Evolutionary conservation across 768 basidiomycete genomes (phyloP).

Genomic region (Candolleomyces aberdarensis): DNA sequence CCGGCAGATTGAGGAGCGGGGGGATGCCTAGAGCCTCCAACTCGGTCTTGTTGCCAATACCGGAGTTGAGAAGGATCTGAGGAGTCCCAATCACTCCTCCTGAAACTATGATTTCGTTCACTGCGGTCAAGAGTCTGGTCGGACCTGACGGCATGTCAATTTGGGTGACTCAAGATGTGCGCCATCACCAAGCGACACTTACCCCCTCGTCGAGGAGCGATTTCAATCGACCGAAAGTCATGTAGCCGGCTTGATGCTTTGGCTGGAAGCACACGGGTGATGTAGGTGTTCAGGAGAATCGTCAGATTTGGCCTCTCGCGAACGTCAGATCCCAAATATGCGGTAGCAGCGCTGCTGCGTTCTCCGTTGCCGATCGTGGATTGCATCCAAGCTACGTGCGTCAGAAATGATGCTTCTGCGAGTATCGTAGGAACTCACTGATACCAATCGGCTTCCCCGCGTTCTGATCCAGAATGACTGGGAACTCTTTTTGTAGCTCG

Average conservation of each 20-base stretch:
- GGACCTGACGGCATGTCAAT: background rate
- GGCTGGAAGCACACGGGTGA: conserved; percentile 14
- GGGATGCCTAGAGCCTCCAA: conserved; percentile 16
- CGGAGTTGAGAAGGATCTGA: conserved; percentile 26
- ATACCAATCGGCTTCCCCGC: too few relatives aligned
- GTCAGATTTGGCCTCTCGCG: conserved; percentile 23
- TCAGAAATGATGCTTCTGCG: too few relatives aligned
- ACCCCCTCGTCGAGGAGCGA: background rate
- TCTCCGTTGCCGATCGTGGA: conserved; percentile 11
- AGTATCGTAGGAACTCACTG: too few relatives aligned
- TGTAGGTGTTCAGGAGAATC: conserved; percentile 25
- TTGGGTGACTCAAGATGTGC: background rate
- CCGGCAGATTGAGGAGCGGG: conserved; percentile 19
- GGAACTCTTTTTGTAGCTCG: conserved; percentile 4
- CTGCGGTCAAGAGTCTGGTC: conserved; percentile 23
- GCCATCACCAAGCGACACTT: background rate
- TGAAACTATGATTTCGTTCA: conserved; percentile 47
- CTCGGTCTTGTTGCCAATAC: conserved; percentile 24
- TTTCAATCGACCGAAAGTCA: background rate
- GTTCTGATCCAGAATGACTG: conserved; percentile 8
- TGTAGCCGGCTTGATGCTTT: background rate
- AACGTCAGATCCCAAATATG: conserved; percentile 19
- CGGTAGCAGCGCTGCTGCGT: conserved; percentile 22
- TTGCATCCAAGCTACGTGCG: background rate
- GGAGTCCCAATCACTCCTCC: conserved; percentile 33